phyloP scores from a whole-genome alignment of 2,329 filamentous ascomycete genomes.

The Cladosporium sp. region DNA sequence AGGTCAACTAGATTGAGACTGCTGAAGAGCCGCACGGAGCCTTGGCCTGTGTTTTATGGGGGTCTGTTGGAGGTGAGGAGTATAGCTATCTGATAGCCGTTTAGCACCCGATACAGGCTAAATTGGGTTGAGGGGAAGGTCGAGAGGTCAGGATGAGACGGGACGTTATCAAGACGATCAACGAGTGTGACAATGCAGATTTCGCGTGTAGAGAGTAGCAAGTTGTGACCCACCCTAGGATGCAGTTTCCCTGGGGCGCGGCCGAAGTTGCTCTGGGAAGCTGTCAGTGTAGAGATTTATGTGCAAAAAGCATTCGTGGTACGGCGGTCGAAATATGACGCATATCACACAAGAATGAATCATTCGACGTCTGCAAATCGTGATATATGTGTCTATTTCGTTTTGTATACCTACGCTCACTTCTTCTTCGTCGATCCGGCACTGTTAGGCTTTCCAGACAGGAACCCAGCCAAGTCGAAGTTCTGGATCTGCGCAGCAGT shows the following conservation, averaged over 20 bases:
- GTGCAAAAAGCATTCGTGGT: neutral
- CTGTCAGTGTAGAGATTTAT: neutral
- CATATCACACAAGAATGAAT: neutral
- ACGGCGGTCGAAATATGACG: neutral
- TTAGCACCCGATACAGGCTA: neutral
- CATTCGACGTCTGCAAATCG: neutral
- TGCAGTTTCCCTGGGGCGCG: neutral
- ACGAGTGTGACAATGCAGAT: neutral
- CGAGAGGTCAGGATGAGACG: neutral
- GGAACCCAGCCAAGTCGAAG: conserved; percentile 68
- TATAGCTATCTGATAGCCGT: neutral
- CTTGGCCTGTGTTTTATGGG: neutral
- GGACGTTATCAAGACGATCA: neutral
- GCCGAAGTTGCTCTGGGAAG: neutral
- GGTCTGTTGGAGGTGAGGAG: neutral
- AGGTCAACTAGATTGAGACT: neutral
- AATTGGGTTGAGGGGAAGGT: conserved; percentile 11
- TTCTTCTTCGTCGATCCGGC: conserved; percentile 14
- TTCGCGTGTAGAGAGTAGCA: neutral
- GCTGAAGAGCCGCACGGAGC: neutral
- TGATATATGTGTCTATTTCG: neutral
- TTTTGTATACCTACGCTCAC: neutral
- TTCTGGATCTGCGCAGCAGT: conserved; percentile 59
- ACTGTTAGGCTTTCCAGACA: conserved; percentile 55
- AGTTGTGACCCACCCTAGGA: neutral